phyloP scores from a whole-genome alignment of 176 grass and related monocot species.

The Elaeis guineensis region DNA sequence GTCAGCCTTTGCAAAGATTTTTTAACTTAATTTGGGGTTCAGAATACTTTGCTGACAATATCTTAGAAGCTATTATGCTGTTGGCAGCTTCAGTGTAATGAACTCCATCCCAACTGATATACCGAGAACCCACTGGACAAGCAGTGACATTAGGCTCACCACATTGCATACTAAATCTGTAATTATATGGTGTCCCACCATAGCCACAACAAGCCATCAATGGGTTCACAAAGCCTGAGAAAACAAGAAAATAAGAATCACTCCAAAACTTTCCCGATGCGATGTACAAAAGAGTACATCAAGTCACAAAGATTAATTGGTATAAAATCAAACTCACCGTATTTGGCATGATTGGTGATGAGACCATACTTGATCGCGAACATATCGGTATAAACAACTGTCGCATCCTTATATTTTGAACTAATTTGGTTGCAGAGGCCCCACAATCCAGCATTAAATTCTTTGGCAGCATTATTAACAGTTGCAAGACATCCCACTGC shows the following conservation, averaged over 20 bases:
- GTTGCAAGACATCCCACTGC: constrained; percentile 27
- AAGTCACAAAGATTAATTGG: no score
- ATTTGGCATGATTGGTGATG: constrained; percentile 38
- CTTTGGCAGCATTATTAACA: constrained; percentile 27
- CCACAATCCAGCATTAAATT: constrained; percentile 30
- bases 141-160: constrained; percentile 17
- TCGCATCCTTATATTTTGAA: constrained; percentile 4
- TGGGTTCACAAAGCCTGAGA: constrained; percentile 33
- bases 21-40: constrained; percentile 28
- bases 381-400: constrained; percentile 42
- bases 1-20: constrained; percentile 9
- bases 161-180: constrained; percentile 35
- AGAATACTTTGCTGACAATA: constrained; percentile 39
- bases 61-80: constrained; percentile 41
- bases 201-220: constrained; percentile 40
- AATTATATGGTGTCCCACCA: constrained; percentile 55
- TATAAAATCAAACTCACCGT: constrained; percentile 12
- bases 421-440: constrained; percentile 21
- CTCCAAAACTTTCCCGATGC: no score
- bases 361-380: constrained; percentile 50
- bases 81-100: constrained; percentile 79
- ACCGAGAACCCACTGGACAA: constrained; percentile 53
- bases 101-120: constrained; percentile 86
- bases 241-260: not conserved
- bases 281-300: no score